Evolutionary conservation across 177 flowering plant genomes (phyloP), one percentile per base, ranked within the genome.

Genomic region (Tripterygium wilfordii): DNA sequence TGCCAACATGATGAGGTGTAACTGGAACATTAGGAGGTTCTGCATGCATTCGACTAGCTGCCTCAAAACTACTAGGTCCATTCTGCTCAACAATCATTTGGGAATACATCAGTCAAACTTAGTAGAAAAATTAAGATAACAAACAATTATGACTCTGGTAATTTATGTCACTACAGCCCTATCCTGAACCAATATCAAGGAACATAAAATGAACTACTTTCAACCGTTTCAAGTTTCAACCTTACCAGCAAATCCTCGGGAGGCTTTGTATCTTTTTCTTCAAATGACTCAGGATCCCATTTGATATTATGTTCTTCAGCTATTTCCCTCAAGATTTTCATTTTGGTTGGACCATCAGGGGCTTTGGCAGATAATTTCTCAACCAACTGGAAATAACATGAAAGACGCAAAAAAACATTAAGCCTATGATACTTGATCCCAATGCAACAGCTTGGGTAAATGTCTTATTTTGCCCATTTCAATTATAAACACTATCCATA

Each of bases 311-410:
- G 83, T 54, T 89, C 97, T 64, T 76, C 74, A 13, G 97, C 96
- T 62, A 89, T 79, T 48, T 76, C 71, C 39, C 48, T 61, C 66
- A 94, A 62, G 24, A 89, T 66, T 71, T 81, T 94, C 3, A 78
- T 50, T 69, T 94, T 89, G 33, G 88, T 81, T 44, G 60, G 85
- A 42, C 74, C 88, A 72, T 89, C 90, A 40, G 97, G 99, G 17
- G 95, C 68, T 26, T 31, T 66, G 36, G 75, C 92, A 49, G 99
- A 89, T 61, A 94, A 61, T 73, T 94, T 94, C 74, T 89, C 97
- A 32, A 89, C 74, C 71, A 94, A 42, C 99, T 94, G 76, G 33
- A 61, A n/a, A 53, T 6, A 53, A 49, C n/a, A 54, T 8, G 49
- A 26, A 48, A 48, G 12, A 27, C 48, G n/a, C 46, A n/a, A n/a